Evolutionary conservation across 2,329 filamentous ascomycete genomes (phyloP), one percentile per base, ranked within the genome.

Genomic region (Apiospora hydei): DNA sequence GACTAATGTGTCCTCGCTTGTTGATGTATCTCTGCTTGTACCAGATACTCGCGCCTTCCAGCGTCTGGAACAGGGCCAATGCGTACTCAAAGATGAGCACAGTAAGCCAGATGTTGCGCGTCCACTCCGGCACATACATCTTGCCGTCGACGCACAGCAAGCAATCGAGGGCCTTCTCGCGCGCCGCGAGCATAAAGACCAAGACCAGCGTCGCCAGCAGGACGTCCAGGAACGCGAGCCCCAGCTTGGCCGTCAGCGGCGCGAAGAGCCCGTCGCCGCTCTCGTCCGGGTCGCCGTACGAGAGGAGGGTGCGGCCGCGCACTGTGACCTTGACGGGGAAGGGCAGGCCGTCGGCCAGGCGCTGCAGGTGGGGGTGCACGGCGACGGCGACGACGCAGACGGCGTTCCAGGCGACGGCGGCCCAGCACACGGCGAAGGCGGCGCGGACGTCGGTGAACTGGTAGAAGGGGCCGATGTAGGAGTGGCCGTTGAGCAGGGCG

Each of bases 351-450:
- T 61, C 70, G 57, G 72, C 72, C n/a, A 73, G 46, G 26, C 72
- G 72, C 70, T 73, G 72, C 30, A 73, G 69, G 66, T 73, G 70
- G 8, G 72, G 72, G 57, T 73, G 72, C 11, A 73, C 53, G 18
- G 72, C 70, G 49, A 69, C 72, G 46, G 67, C 72, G 24, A 67
- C 30, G 38, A 71, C 70, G 67, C 66, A 69, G 24, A 71, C 5
- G 67, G 41, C 21, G 57, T 73, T 73, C 72, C 72, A 73, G 57
- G 53, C 70, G 24, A 73, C 72, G 6, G 53, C 43, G 38, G 41
- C 26, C 72, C 72, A 73, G 13, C 64, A 64, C 14, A 57, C 67
- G 46, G 67, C 67, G 18, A 73, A 66, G 21, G 72, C 44, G 34
- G 66, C 72, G 14, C 38, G 24, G 10, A 67, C 67, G 8, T 34